Percentiles rank a stretch among this genome's conserved stretches.
phyloP scores from a whole-genome alignment of 306 rosid species.

The Oxytropis ochrocephala region DNA sequence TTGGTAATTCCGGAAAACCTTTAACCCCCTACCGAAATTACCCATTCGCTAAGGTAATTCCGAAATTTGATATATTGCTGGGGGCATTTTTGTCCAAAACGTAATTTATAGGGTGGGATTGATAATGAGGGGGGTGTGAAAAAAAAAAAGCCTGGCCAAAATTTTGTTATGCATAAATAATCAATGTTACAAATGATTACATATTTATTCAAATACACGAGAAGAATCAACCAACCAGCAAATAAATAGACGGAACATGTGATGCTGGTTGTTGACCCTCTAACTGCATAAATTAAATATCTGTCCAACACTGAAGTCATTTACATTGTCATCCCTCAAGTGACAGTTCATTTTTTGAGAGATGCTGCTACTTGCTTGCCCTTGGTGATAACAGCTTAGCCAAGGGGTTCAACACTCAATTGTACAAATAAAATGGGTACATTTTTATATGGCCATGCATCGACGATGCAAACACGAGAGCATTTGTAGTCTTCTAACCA shows the following conservation, averaged over 20 bases:
- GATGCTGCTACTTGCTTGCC: not conserved
- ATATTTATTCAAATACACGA: conserved; percentile 28
- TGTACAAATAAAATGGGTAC: not conserved
- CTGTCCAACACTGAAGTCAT: conserved; percentile 19
- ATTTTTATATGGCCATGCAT: not conserved
- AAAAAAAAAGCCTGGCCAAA: no score
- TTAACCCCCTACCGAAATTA: no score
- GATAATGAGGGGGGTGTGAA: no score
- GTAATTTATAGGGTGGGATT: no score
- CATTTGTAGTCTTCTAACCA: conserved; percentile 18
- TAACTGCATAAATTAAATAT: conserved; percentile 19
- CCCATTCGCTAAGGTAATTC: no score
- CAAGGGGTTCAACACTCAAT: conserved; percentile 7
- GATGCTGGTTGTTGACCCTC: conserved; percentile 33
- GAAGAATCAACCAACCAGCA: conserved; percentile 29
- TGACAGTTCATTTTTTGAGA: not conserved
- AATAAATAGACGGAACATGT: conserved; percentile 13
- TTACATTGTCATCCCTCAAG: conserved; percentile 18
- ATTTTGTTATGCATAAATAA: conserved; percentile 17
- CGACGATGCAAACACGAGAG: not conserved
- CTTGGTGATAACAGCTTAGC: not conserved
- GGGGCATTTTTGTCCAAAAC: no score
- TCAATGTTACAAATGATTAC: conserved; percentile 33
- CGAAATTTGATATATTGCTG: no score
- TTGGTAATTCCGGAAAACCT: no score